These are phyloP conservation scores for Xylariales sp. DNA, from an alignment of 2,329 filamentous ascomycete species.

Conservation along the genomic window DNA sequence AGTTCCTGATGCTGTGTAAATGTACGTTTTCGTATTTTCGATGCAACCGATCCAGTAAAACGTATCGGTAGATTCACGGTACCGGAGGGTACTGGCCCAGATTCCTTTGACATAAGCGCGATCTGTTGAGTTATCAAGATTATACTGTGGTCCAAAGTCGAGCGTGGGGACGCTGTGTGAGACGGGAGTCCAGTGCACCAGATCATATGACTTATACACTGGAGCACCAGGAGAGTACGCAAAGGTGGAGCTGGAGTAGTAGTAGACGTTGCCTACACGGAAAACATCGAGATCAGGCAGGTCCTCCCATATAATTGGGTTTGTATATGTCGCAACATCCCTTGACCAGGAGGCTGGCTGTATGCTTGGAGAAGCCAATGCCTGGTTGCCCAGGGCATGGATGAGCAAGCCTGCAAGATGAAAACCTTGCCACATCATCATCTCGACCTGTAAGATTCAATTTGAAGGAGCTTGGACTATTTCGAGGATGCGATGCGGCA, in stretches of 20 bases:
- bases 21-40: conserved; percentile 43
- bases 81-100: conserved; percentile 18
- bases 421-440: too few species aligned
- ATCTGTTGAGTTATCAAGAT: conserved; percentile 6
- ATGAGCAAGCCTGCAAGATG: not conserved
- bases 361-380: not conserved
- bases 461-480: too few species aligned
- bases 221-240: conserved; percentile 46
- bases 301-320: conserved; percentile 46
- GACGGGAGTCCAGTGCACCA: conserved; percentile 38
- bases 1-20: conserved; percentile 40
- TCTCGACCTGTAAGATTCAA: too few species aligned
- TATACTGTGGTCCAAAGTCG: conserved; percentile 12
- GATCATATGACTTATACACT: conserved; percentile 42
- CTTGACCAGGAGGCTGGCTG: too few species aligned
- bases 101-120: conserved; percentile 17
- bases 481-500: too few species aligned
- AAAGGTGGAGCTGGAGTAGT: conserved; percentile 46
- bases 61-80: conserved; percentile 12
- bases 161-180: conserved; percentile 28
- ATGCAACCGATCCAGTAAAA: conserved; percentile 48
- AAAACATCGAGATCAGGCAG: conserved; percentile 47
- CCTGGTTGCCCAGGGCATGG: not conserved
- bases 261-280: conserved; percentile 29
- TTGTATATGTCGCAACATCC: conserved; percentile 17